A percentile compares a stretch with the other conserved stretches of the same genome.
Conservation (phyloP, 2,329 filamentous ascomycete genomes). For the Fusarium ambrosium region DNA sequence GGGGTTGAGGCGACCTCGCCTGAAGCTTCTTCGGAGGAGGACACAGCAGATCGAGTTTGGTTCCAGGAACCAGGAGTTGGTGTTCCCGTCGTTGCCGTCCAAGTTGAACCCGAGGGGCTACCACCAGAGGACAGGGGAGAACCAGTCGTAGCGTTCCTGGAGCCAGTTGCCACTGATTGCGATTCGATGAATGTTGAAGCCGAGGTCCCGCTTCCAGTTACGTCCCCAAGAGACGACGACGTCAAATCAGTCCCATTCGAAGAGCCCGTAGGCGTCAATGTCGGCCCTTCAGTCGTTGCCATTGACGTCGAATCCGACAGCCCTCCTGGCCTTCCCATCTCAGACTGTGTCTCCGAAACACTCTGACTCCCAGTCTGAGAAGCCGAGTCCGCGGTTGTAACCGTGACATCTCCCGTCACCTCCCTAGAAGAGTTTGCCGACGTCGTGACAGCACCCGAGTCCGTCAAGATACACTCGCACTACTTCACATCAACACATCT, state of each 20-base stretch:
- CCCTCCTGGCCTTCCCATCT: slow-evolving; percentile 18
- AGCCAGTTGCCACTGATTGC: background rate
- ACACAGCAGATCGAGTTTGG: background rate
- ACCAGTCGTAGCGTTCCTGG: background rate
- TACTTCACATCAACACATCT: slow-evolving; percentile 21
- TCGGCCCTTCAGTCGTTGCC: background rate
- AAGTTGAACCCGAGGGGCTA: background rate
- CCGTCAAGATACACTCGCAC: slow-evolving; percentile 48
- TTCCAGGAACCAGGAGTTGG: background rate
- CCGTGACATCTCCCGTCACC: background rate
- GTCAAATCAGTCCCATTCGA: background rate
- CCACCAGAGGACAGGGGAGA: background rate
- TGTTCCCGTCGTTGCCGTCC: background rate
- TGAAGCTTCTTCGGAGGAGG: background rate
- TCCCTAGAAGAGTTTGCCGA: background rate
- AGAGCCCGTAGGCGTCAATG: background rate
- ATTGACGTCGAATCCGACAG: slow-evolving; percentile 5
- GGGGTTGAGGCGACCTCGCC: background rate
- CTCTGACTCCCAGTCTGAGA: slow-evolving; percentile 5
- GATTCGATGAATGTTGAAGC: background rate
- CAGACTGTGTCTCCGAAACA: slow-evolving; percentile 9
- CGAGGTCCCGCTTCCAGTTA: background rate
- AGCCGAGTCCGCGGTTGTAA: slow-evolving; percentile 6
- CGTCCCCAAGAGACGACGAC: background rate
- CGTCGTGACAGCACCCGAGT: background rate